Evolutionary conservation across 139 green algal genomes (phyloP).

Genomic region (Pleodorina starrii): DNA sequence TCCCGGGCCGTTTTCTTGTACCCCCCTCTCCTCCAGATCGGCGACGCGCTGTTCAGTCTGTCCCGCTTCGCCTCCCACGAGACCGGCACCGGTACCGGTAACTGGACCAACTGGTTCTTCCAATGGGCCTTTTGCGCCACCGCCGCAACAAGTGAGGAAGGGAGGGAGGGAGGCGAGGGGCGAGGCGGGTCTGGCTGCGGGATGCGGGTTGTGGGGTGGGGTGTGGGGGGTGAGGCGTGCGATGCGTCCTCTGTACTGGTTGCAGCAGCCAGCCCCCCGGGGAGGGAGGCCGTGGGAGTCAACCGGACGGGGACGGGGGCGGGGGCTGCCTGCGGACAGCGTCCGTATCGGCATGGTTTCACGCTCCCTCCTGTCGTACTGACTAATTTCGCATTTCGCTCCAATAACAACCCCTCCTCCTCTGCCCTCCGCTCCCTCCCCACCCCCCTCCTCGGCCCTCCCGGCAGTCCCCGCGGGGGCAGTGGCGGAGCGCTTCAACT

Average conservation of each 20-base stretch:
- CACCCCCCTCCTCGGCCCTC: slow-evolving; percentile 67
- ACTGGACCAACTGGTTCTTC: slow-evolving; percentile 60
- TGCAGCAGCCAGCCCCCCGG: too few relatives aligned
- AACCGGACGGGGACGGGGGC: too few relatives aligned
- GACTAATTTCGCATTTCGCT: neutral
- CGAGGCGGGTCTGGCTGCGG: neutral
- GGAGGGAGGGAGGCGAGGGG: neutral
- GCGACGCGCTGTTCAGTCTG: slow-evolving; percentile 51
- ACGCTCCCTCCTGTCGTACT: too few relatives aligned
- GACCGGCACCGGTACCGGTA: neutral
- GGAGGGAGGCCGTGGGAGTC: too few relatives aligned
- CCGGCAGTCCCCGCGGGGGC: slow-evolving; percentile 63
- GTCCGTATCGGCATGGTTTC: too few relatives aligned
- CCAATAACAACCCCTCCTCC: neutral
- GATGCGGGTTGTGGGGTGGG: too few relatives aligned
- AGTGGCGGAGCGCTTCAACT: slow-evolving; percentile 73
- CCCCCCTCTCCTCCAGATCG: slow-evolving; percentile 15
- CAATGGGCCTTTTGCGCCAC: slow-evolving; percentile 75
- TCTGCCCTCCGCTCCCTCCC: slow-evolving; percentile 39
- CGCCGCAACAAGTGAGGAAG: slow-evolving; percentile 61
- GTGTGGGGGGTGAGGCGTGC: too few relatives aligned
- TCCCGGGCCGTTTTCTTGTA: too few relatives aligned
- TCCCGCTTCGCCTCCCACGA: slow-evolving; percentile 17
- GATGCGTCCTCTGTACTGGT: too few relatives aligned
- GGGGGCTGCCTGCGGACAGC: too few relatives aligned